These are phyloP conservation scores for Aspergillus sclerotiicarbonarius DNA, from an alignment of 495 filamentous ascomycete genomes.

Conservation along the genomic window DNA sequence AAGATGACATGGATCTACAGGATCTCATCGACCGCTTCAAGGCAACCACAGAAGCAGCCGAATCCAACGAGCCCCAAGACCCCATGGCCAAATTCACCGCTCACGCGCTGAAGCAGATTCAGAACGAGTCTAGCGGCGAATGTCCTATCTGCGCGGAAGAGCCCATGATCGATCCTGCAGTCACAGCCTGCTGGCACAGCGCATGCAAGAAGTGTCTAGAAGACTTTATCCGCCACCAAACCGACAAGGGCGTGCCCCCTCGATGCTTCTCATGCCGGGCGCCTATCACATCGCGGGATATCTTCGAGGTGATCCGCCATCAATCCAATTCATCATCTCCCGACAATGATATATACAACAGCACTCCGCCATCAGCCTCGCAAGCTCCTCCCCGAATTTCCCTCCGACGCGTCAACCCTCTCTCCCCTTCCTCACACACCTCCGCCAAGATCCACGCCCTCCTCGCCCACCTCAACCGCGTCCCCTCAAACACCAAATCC, in stretches of 20 bases:
- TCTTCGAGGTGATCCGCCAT: constrained; percentile 83
- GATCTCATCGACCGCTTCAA: constrained; percentile 82
- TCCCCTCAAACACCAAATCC: constrained; percentile 76
- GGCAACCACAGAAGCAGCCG: constrained; percentile 59
- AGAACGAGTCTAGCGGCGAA: constrained; percentile 81
- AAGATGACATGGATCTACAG: constrained; percentile 95
- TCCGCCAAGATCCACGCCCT: constrained; percentile 86
- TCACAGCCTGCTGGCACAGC: constrained; percentile 95
- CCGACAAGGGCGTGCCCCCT: constrained; percentile 67
- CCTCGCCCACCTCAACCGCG: constrained; percentile 65
- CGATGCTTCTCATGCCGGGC: constrained; percentile 88
- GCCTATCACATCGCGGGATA: constrained; percentile 73
- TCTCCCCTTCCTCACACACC: constrained; percentile 55
- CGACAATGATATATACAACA: constrained; percentile 33
- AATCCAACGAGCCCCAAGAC: constrained; percentile 32
- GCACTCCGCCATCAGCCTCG: constrained; percentile 30
- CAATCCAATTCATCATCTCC: constrained; percentile 25
- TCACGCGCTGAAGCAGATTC: constrained; percentile 85
- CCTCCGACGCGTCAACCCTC: constrained; percentile 73
- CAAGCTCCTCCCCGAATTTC: constrained; percentile 62
- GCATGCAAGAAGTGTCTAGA: constrained; percentile 90
- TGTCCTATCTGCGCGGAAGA: constrained; percentile 95
- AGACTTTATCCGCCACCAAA: constrained; percentile 84
- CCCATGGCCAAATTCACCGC: constrained; percentile 65
- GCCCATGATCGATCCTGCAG: constrained; percentile 88